Percentiles rank a stretch among this genome's conserved stretches.
Conservation (phyloP, 352 stramenopile species). For the Vaucheria bursata region DNA sequence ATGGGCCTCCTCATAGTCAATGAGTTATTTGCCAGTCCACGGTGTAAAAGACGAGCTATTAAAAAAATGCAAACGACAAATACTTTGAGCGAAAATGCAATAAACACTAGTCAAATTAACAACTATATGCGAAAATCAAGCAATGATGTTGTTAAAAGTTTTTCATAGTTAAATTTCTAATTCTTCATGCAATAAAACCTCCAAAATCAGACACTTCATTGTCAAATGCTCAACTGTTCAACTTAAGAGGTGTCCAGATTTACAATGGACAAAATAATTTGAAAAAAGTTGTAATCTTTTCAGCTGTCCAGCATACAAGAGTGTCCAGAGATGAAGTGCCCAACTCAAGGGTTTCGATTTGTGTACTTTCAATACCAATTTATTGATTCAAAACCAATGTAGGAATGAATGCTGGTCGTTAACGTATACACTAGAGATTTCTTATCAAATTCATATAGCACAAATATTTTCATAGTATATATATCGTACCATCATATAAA, state of each 20-base stretch:
- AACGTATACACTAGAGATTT: not conserved
- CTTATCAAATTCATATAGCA: not conserved
- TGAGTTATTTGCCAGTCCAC: not conserved
- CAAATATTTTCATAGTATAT: not conserved
- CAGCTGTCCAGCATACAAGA: too few species aligned
- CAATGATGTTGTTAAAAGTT: too few species aligned
- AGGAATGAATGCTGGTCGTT: not conserved
- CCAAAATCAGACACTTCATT: too few species aligned
- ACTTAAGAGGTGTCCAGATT: too few species aligned
- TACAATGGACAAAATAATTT: too few species aligned
- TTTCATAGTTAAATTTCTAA: too few species aligned
- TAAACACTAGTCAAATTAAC: not conserved
- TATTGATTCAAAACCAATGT: not conserved
- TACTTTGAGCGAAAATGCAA: not conserved
- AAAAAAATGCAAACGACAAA: not conserved
- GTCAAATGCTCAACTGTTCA: too few species aligned
- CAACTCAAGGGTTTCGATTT: too few species aligned
- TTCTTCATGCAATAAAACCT: too few species aligned
- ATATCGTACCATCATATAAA: constrained; percentile 3
- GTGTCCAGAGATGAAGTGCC: too few species aligned
- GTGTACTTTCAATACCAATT: not conserved
- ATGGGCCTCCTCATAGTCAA: not conserved
- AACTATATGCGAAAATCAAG: too few species aligned
- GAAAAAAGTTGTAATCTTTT: too few species aligned
- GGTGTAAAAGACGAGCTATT: not conserved